A percentile compares a stretch with the other conserved stretches of the same genome.
These are phyloP conservation scores for Prunella vulgaris DNA, from an alignment of 257 asterid species.

Conservation along the genomic window DNA sequence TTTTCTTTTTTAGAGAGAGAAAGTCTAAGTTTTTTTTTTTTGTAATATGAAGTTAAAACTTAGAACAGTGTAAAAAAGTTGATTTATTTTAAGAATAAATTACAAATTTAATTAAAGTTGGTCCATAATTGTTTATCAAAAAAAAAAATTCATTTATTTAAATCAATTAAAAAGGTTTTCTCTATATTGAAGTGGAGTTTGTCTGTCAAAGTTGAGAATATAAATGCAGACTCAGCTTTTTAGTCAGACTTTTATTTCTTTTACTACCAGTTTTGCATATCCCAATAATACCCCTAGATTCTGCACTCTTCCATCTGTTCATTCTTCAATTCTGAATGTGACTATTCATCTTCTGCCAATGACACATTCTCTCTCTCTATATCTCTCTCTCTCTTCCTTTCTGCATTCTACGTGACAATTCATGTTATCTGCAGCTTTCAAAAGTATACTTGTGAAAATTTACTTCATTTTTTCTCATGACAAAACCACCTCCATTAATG, in stretches of 20 bases:
- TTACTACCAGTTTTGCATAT: constrained; percentile 10
- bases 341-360: constrained; percentile 28
- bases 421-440: constrained; percentile 19
- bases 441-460: background rate
- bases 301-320: constrained; percentile 22
- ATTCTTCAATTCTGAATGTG: constrained; percentile 31
- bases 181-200: background rate
- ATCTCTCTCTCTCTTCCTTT: background rate
- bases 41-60: too few species aligned
- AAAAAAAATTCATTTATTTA: too few species aligned
- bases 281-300: constrained; percentile 32
- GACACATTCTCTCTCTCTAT: constrained; percentile 22
- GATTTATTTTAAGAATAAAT: too few species aligned
- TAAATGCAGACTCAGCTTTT: constrained; percentile 17
- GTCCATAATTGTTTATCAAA: too few species aligned
- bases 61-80: too few species aligned
- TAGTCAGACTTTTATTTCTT: constrained; percentile 4
- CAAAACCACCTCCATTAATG: constrained; percentile 24
- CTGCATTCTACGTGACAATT: constrained; percentile 20
- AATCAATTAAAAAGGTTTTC: too few species aligned
- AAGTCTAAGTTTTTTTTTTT: too few species aligned
- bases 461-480: constrained; percentile 4
- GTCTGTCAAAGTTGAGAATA: background rate
- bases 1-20: too few species aligned
- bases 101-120: too few species aligned